Conservation (phyloP, 129 eudicot genomes). For the Ambrosia trifida region DNA sequence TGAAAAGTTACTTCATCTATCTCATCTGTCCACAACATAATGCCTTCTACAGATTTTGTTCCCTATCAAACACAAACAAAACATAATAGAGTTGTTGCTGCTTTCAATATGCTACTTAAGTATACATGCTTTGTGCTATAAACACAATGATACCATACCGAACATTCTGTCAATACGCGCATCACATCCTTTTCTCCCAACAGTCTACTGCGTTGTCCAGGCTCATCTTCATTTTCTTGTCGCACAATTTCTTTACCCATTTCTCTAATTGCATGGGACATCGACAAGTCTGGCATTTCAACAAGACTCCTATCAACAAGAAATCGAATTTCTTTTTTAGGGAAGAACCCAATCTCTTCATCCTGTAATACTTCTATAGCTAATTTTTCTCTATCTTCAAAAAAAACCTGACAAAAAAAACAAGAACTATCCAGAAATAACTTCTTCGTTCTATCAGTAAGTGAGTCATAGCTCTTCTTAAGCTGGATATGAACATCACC, state of each 20-base stretch:
- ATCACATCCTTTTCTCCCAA: neutral
- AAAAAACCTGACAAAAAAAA: too few species aligned
- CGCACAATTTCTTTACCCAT: conserved; percentile 37
- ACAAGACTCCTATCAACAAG: conserved; percentile 21
- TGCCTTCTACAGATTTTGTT: conserved; percentile 21
- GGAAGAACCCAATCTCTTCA: conserved; percentile 21
- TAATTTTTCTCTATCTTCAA: neutral
- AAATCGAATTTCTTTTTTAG: conserved; percentile 14
- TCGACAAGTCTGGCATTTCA: neutral
- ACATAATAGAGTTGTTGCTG: too few species aligned
- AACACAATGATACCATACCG: conserved; percentile 8
- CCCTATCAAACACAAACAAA: neutral
- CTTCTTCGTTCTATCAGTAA: conserved; percentile 19
- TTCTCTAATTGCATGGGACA: conserved; percentile 13
- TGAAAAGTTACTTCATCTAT: neutral
- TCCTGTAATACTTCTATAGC: conserved; percentile 24
- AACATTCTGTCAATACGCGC: conserved; percentile 10
- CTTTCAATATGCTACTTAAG: neutral
- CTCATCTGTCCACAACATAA: neutral
- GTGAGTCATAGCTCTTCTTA: neutral
- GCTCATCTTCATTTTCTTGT: conserved; percentile 27
- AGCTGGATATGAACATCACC: too few species aligned
- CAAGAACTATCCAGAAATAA: conserved; percentile 13
- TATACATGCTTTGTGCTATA: neutral
- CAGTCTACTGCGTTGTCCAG: conserved; percentile 31